Percentiles rank a stretch among this genome's conserved stretches.
Evolutionary conservation across 306 rosid species (phyloP).

Genomic region (Quercus ilex): DNA sequence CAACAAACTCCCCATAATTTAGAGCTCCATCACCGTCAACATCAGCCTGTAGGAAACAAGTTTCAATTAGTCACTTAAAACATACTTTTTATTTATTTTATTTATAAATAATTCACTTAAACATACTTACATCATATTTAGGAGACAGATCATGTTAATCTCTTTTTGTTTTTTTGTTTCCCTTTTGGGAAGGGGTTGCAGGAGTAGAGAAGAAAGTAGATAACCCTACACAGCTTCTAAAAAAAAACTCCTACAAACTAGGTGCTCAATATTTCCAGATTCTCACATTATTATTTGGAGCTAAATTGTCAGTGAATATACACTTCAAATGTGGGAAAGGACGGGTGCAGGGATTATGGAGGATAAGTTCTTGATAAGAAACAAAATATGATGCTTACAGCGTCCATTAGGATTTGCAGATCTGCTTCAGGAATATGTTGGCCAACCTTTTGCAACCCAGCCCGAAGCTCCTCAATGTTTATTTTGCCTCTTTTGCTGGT

Average conservation of each 20-base stretch:
- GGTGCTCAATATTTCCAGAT: neutral
- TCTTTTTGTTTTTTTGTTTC: neutral
- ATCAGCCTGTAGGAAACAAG: slow-evolving; percentile 59
- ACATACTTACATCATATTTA: neutral
- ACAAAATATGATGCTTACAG: slow-evolving; percentile 36
- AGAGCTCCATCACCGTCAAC: slow-evolving; percentile 72
- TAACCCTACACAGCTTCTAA: neutral
- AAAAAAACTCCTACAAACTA: neutral
- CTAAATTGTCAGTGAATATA: neutral
- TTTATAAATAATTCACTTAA: neutral
- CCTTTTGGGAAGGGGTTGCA: neutral
- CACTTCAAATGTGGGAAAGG: neutral
- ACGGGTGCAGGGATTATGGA: neutral
- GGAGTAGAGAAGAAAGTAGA: neutral
- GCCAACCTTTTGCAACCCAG: slow-evolving; percentile 50
- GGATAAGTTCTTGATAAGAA: neutral
- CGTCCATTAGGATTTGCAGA: slow-evolving; percentile 52
- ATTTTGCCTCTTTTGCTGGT: slow-evolving; percentile 42
- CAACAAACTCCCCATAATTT: slow-evolving; percentile 84
- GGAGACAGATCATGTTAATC: neutral
- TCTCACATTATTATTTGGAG: neutral
- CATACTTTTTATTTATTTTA: too few species aligned
- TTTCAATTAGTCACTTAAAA: neutral
- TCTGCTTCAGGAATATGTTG: slow-evolving; percentile 56
- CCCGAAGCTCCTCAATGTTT: slow-evolving; percentile 43